Evolutionary conservation across 306 rosid genomes (phyloP), one percentile per base, ranked within the genome.

Genomic region (Quercus parvula): DNA sequence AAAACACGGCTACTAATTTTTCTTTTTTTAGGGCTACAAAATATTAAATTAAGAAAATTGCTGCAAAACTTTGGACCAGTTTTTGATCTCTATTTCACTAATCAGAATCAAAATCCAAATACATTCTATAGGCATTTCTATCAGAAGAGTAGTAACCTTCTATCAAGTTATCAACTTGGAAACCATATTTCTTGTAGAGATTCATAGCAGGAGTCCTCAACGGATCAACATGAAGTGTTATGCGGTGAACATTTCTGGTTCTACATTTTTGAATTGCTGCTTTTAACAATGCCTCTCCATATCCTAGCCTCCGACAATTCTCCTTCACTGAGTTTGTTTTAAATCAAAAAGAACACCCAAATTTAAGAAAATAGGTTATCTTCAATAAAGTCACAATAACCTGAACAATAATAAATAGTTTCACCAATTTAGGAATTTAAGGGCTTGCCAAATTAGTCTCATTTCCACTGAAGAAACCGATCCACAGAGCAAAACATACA

Each of bases 181-280:
- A 94, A 62, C 98, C 95, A 57, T 79, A 77, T 81, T 90, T 94
- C 87, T 81, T 90, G 83, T 94, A 94, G 27, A 94, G 97, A 78
- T 68, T 88, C 82, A 92, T 1, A 2, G 98, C 98, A 61, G 90
- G 83, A 44, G 77, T 84, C 54, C 97, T 89, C 81, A 81, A 62
- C 7, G 97, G 94, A 87, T 94, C 97, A 41, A 94, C 97, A 61
- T 94, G 98, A 80, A 94, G 97, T 72, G 91, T 71, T 77, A 94
- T 82, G 38, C 94, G 87, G 7, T 89, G 81, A 31, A 92, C 88
- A 68, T 90, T 92, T 81, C 94, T 88, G 70, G 84, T 83, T 74
- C 87, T 89, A 84, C 97, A 92, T 84, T 86, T 92, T 69, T 85
- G 74, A 68, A 92, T 90, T 74, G 97, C 98, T 3, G 89, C 98